Evolutionary conservation across 2,329 filamentous ascomycete species (phyloP).

Genomic region (Paraphaeosphaeria minitans): DNA sequence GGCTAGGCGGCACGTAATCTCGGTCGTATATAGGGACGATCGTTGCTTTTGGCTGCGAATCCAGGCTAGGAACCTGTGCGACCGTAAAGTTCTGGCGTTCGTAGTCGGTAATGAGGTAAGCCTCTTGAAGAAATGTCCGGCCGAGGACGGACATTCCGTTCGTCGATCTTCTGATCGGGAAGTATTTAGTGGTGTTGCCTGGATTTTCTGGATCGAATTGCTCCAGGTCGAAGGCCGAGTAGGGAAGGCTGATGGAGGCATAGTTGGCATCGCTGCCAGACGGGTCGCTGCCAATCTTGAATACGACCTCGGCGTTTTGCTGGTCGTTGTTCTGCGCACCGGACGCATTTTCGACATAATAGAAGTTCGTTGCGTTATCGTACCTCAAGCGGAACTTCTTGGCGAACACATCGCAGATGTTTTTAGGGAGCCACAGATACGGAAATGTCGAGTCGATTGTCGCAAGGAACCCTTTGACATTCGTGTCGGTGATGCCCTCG

Average conservation of each 20-base stretch:
- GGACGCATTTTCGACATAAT: conserved; percentile 41
- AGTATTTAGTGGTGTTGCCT: conserved; percentile 28
- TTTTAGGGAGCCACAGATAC: conserved; percentile 37
- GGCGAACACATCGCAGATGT: conserved; percentile 46
- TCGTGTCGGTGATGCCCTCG: conserved; percentile 12
- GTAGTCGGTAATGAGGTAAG: conserved; percentile 47
- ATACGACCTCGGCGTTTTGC: conserved; percentile 32
- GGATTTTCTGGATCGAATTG: conserved; percentile 16
- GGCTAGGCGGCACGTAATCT: conserved; percentile 17
- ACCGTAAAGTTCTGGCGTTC: conserved; percentile 43
- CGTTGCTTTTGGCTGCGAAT: conserved; percentile 25
- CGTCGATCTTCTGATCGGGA: conserved; percentile 37
- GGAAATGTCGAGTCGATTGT: conserved; percentile 49
- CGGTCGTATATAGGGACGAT: conserved; percentile 33
- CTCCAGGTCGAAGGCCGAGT: conserved; percentile 34
- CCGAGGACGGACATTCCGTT: conserved; percentile 36
- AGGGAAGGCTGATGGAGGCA: conserved; percentile 34
- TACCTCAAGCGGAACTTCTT: conserved; percentile 43
- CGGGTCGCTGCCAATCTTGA: conserved; percentile 28
- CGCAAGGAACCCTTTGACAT: conserved; percentile 28
- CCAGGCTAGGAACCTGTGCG: conserved; percentile 29
- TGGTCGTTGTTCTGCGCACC: conserved; percentile 28
- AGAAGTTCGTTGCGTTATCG: conserved; percentile 38
- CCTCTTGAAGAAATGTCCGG: conserved; percentile 45
- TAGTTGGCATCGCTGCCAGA: conserved; percentile 14